These are phyloP conservation scores for Durusdinium trenchii DNA, from an alignment of 73 alveolate genomes.

Conservation along the genomic window DNA sequence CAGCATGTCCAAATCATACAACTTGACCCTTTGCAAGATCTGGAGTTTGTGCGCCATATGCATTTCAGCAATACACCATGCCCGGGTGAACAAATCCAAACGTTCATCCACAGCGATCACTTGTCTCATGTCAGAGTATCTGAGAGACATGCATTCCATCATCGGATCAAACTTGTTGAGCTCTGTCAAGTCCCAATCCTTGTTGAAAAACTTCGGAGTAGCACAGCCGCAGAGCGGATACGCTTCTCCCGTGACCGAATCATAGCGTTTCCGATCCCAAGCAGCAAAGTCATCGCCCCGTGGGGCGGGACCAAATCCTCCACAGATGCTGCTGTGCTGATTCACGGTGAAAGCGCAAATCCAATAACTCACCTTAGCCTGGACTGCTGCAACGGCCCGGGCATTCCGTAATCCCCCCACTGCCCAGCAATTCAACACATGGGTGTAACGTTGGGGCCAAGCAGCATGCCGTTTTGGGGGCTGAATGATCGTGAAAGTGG, in stretches of 20 bases:
- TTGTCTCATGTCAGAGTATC: slow-evolving; percentile 1
- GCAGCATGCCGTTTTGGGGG: no score
- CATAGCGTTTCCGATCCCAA: background rate
- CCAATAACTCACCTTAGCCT: slow-evolving; percentile 33
- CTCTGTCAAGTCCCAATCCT: slow-evolving; percentile 32
- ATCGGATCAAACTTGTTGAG: slow-evolving; percentile 38
- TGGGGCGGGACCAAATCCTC: slow-evolving; percentile 20
- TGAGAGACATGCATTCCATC: background rate
- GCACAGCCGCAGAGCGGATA: background rate
- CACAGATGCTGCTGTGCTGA: slow-evolving; percentile 25
- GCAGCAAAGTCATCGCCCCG: background rate
- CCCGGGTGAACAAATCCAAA: background rate
- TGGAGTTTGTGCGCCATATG: slow-evolving; percentile 11
- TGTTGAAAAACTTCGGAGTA: slow-evolving; percentile 9
- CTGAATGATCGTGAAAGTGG: no score
- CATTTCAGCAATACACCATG: slow-evolving; percentile 19
- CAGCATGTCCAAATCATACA: slow-evolving; percentile 29
- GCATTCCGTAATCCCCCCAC: no score
- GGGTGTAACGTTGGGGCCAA: no score
- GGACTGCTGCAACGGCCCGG: no score
- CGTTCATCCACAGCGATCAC: slow-evolving; percentile 20
- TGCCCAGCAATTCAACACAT: no score
- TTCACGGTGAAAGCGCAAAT: slow-evolving; percentile 7
- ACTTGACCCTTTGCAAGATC: background rate
- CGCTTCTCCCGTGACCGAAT: background rate